Conservation (phyloP, 495 filamentous ascomycete species). For the Penicillium riverlandense region DNA sequence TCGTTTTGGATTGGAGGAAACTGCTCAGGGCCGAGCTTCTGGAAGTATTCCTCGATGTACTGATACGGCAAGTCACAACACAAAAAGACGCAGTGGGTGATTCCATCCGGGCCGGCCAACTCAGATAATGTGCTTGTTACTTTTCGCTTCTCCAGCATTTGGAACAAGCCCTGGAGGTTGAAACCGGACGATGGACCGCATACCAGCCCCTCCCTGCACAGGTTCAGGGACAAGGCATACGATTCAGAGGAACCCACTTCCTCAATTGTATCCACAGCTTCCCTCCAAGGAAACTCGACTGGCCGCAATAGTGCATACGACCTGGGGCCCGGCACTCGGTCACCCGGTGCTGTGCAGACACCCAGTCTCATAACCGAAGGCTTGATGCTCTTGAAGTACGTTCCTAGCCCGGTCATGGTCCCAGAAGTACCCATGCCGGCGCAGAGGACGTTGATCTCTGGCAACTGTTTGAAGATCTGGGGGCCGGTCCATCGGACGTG, state of each 20-base stretch:
- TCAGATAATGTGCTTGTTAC: slow-evolving; percentile 31
- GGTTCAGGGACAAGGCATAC: slow-evolving; percentile 43
- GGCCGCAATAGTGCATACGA: slow-evolving; percentile 44
- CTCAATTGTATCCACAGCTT: slow-evolving; percentile 44
- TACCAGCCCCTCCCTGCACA: slow-evolving; percentile 52
- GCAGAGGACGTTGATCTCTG: slow-evolving; percentile 51
- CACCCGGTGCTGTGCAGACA: slow-evolving; percentile 49
- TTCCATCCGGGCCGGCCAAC: slow-evolving; percentile 36
- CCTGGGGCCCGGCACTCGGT: slow-evolving; percentile 51
- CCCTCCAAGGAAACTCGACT: slow-evolving; percentile 51
- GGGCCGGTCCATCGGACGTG: slow-evolving; percentile 55
- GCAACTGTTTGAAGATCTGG: slow-evolving; percentile 50
- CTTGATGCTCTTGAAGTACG: slow-evolving; percentile 46
- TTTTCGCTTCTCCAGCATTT: slow-evolving; percentile 44
- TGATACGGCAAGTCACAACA: slow-evolving; percentile 60
- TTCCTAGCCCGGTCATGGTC: slow-evolving; percentile 47
- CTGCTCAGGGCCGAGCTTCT: slow-evolving; percentile 40
- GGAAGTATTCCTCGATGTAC: slow-evolving; percentile 53
- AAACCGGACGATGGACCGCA: slow-evolving; percentile 55
- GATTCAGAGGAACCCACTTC: slow-evolving; percentile 48
- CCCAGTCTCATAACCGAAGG: slow-evolving; percentile 44
- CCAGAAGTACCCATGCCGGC: slow-evolving; percentile 51
- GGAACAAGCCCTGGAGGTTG: slow-evolving; percentile 47
- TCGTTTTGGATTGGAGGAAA: slow-evolving; percentile 53
- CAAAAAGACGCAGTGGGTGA: slow-evolving; percentile 51